A percentile compares a stretch with the other conserved stretches of the same genome.
These are phyloP conservation scores for Apophysomyces elegans DNA, from an alignment of 371 early-diverging fungal species.

Conservation along the genomic window DNA sequence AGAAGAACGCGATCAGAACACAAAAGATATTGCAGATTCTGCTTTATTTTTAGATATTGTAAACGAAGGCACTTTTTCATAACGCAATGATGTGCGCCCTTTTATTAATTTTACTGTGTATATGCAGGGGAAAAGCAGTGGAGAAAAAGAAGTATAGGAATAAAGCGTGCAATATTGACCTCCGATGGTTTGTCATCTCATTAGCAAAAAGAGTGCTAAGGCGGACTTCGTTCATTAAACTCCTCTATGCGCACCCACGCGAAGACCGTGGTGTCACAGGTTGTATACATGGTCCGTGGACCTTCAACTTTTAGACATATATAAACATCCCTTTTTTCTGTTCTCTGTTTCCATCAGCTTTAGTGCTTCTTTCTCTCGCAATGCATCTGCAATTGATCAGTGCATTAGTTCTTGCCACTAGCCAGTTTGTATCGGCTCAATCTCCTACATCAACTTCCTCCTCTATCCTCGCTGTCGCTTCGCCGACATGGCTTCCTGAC, in stretches of 20 bases:
- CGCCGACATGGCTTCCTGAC: constrained; percentile 48
- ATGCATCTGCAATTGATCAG: constrained; percentile 32
- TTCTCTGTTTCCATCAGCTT: not conserved
- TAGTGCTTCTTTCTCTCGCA: not conserved
- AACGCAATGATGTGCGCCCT: not conserved
- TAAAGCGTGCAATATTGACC: not conserved
- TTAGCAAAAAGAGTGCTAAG: not conserved
- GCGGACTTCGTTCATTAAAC: not conserved
- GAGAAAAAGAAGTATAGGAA: not conserved
- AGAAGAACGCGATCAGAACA: constrained; percentile 9
- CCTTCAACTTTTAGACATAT: not conserved
- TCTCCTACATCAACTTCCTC: constrained; percentile 20
- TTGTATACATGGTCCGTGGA: constrained; percentile 7
- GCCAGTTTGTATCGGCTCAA: constrained; percentile 31
- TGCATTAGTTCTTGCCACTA: constrained; percentile 32
- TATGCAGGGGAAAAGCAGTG: constrained; percentile 2
- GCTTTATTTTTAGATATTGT: constrained; percentile 2
- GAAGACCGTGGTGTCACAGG: not conserved
- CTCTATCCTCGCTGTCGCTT: constrained; percentile 38
- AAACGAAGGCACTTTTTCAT: not conserved
- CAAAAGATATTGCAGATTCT: not conserved
- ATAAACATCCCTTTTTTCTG: not conserved
- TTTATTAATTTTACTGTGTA: not conserved
- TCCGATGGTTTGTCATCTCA: not conserved
- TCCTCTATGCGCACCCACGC: constrained; percentile 10